Conservation (phyloP, 441 rosid species). For the Mallotus japonicus region DNA sequence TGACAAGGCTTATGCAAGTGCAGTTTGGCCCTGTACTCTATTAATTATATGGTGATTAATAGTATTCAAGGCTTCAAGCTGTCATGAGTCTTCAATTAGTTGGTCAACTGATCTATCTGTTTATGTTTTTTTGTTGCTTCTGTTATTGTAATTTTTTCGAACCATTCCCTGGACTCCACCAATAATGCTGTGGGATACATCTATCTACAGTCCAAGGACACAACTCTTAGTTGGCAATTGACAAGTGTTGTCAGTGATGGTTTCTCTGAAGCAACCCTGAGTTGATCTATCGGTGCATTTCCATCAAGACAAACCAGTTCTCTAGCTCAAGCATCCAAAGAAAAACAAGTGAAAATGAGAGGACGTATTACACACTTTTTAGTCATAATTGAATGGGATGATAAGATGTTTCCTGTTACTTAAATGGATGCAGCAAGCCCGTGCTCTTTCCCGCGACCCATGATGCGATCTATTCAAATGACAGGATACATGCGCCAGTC, state of each 20-base stretch:
- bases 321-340: constrained; percentile 12
- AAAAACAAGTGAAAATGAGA: not conserved
- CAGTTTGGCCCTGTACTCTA: no score
- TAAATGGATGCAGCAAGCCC: no score
- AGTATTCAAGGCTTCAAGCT: no score
- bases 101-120: not conserved
- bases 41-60: no score
- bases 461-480: not conserved
- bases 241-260: constrained; percentile 11
- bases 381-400: no score
- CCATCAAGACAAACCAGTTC: not conserved
- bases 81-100: not conserved
- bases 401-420: no score
- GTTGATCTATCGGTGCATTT: constrained; percentile 14
- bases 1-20: no score
- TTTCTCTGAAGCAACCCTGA: not conserved
- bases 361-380: not conserved
- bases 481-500: not conserved
- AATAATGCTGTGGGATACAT: not conserved
- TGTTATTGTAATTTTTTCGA: not conserved
- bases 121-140: not conserved
- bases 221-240: not conserved
- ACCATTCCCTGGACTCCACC: no score
- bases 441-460: not conserved
- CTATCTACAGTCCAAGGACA: not conserved